Conservation (phyloP, 495 filamentous ascomycete genomes). For the Pseudomonodictys pantanalensis region DNA sequence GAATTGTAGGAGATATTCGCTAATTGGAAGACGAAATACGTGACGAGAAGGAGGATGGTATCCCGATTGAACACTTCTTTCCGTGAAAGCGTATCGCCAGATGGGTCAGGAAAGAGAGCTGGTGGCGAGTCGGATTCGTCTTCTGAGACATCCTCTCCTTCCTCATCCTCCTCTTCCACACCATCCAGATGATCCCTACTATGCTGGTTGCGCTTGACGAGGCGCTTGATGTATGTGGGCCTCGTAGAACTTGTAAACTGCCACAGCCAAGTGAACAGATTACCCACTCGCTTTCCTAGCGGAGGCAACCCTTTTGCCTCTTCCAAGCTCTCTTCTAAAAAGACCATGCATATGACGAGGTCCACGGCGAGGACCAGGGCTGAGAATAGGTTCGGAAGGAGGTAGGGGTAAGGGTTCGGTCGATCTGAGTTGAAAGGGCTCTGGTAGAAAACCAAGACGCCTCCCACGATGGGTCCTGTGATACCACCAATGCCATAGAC, state of each 20-base stretch:
- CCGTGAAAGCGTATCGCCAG: slow-evolving; percentile 31
- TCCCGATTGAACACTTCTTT: slow-evolving; percentile 65
- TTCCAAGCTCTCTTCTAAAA: slow-evolving; percentile 86
- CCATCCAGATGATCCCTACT: slow-evolving; percentile 33
- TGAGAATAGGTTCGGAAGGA: slow-evolving; percentile 76
- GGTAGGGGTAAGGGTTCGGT: slow-evolving; percentile 70
- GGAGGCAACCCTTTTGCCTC: slow-evolving; percentile 63
- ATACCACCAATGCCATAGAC: slow-evolving; percentile 92
- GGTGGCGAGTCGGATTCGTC: slow-evolving; percentile 39
- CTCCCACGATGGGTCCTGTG: slow-evolving; percentile 87
- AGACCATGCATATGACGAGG: slow-evolving; percentile 66
- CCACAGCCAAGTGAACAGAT: slow-evolving; percentile 69
- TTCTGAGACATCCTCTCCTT: slow-evolving; percentile 36
- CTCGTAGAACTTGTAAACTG: slow-evolving; percentile 62
- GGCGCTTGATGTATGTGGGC: slow-evolving; percentile 57
- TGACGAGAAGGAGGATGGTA: slow-evolving; percentile 73
- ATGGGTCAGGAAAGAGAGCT: slow-evolving; percentile 41
- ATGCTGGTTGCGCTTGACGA: slow-evolving; percentile 13
- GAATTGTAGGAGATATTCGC: slow-evolving; percentile 87
- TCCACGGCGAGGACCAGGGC: slow-evolving; percentile 69
- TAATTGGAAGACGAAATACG: slow-evolving; percentile 85
- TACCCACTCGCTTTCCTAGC: slow-evolving; percentile 54
- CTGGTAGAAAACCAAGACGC: slow-evolving; percentile 63
- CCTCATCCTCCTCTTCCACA: slow-evolving; percentile 42
- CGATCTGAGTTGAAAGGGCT: slow-evolving; percentile 53